Percentiles rank a stretch among this genome's conserved stretches.
These are phyloP conservation scores for Hirsutella minnesotensis DNA, from an alignment of 2,329 filamentous ascomycete genomes.

Conservation along the genomic window DNA sequence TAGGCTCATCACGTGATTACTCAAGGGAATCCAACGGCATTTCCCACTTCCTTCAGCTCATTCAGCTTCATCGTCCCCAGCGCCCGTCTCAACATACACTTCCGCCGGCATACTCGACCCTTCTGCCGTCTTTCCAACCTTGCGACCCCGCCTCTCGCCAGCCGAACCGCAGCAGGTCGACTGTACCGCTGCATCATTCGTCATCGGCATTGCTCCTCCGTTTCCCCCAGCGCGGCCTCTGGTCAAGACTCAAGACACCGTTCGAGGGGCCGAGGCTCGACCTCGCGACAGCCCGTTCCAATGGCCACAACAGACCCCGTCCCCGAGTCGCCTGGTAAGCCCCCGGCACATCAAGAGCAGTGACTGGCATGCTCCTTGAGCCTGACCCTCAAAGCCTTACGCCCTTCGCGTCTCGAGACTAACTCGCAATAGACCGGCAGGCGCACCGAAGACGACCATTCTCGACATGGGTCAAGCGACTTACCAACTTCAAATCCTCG, in stretches of 20 bases:
- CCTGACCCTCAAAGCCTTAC: background rate
- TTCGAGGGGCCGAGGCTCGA: too few relatives aligned
- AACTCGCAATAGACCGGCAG: slow-evolving; percentile 44
- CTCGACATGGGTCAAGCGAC: slow-evolving; percentile 85
- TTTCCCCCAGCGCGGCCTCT: too few relatives aligned
- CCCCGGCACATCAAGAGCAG: background rate
- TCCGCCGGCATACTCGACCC: too few relatives aligned
- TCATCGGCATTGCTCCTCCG: too few relatives aligned
- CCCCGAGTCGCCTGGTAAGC: slow-evolving; percentile 29
- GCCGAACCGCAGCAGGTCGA: too few relatives aligned
- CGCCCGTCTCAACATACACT: too few relatives aligned
- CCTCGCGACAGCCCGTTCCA: background rate
- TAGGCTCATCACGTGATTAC: background rate
- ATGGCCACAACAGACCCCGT: slow-evolving; percentile 27
- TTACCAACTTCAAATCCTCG: slow-evolving; percentile 73
- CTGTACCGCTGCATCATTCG: too few relatives aligned
- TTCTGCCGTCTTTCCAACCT: too few relatives aligned
- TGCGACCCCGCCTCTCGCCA: too few relatives aligned
- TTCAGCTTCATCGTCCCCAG: background rate
- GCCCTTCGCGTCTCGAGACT: background rate
- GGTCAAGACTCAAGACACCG: too few relatives aligned
- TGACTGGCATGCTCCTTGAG: too few relatives aligned
- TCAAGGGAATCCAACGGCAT: background rate
- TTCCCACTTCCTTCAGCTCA: background rate
- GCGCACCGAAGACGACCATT: slow-evolving; percentile 70